Evolutionary conservation across 2,329 filamentous ascomycete genomes (phyloP), one percentile per base, ranked within the genome.

Genomic region (Botrytis squamosa): DNA sequence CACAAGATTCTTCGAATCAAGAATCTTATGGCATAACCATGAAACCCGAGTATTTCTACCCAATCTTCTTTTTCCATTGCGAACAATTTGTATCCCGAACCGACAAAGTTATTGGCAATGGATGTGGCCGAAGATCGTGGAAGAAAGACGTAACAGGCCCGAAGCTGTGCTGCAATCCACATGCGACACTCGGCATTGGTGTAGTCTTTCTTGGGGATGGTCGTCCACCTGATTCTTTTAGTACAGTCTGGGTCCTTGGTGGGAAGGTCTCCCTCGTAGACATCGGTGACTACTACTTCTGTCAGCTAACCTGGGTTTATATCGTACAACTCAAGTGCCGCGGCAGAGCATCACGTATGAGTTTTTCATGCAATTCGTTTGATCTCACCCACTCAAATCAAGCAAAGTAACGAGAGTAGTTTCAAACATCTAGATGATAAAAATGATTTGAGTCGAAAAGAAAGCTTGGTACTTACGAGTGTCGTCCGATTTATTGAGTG

Each of bases 1-100:
- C 67, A 62, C 40, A 70, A n/a, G 2, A 70, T 60, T 44, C 67
- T 59, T 62, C 52, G 38, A 46, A 70, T 70, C n/a, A 60, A 60
- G 29, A 42, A 46, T 36, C 67, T 42, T n/a, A 70, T 46, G 38
- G 42, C 2, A 38, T 60, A 16, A 8, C 68, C 55, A 60, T 70
- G 68, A n/a, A 25, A 6, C 25, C 68, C 68, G 29, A 70, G 68
- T 22, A 38, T 46, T 5, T 59, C 29, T 20, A 62, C n/a, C 68
- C 68, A 70, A 22, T 18, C 38, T 25, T 70, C 68, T 44, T 40
- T 70, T 14, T 70, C 68, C 40, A 70, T 70, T 0, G n/a, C 22
- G 25, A 44, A 62, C 52, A 70, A 33, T n/a, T 9, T 42, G 8
- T 10, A 8, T 18, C 68, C 68, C 14, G n/a, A 12, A 38, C 68